Percentiles rank a stretch among this genome's conserved stretches.
Evolutionary conservation across 148 eudicot genomes (phyloP).

Genomic region (Silene latifolia): DNA sequence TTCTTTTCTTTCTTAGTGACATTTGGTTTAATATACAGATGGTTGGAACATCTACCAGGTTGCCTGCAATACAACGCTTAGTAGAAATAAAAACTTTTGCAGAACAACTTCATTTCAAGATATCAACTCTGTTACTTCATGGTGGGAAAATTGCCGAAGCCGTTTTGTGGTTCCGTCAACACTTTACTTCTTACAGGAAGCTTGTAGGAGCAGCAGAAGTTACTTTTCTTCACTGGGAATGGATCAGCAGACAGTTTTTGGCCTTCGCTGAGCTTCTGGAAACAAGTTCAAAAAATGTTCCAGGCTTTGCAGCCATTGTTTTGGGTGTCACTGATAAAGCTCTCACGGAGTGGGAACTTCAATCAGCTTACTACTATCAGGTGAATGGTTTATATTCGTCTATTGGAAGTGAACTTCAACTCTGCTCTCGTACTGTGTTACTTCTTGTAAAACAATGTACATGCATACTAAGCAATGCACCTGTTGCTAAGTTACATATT

Average conservation of each 20-base stretch:
- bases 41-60: conserved; percentile 86
- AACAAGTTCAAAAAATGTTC: conserved; percentile 61
- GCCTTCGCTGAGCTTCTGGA: conserved; percentile 93
- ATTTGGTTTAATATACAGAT: conserved; percentile 53
- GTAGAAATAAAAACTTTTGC: conserved; percentile 89
- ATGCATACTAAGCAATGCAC: neutral
- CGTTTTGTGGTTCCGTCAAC: conserved; percentile 85
- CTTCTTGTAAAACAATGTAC: neutral
- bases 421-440: neutral
- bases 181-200: conserved; percentile 58
- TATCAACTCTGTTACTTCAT: conserved; percentile 84
- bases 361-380: conserved; percentile 90
- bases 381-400: conserved; percentile 29
- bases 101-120: conserved; percentile 90
- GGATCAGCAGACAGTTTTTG: conserved; percentile 93
- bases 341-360: conserved; percentile 73
- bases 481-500: neutral
- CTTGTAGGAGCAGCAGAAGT: conserved; percentile 76
- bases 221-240: conserved; percentile 94
- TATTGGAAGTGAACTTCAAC: neutral
- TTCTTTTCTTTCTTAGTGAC: conserved; percentile 29
- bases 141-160: conserved; percentile 90
- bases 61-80: conserved; percentile 88
- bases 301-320: conserved; percentile 39
- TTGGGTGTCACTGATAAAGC: conserved; percentile 46